A percentile compares a stretch with the other conserved stretches of the same genome.
These are phyloP conservation scores for Suhomyces chickasaworum DNA, from an alignment of 1,139 yeast genomes.

Conservation along the genomic window DNA sequence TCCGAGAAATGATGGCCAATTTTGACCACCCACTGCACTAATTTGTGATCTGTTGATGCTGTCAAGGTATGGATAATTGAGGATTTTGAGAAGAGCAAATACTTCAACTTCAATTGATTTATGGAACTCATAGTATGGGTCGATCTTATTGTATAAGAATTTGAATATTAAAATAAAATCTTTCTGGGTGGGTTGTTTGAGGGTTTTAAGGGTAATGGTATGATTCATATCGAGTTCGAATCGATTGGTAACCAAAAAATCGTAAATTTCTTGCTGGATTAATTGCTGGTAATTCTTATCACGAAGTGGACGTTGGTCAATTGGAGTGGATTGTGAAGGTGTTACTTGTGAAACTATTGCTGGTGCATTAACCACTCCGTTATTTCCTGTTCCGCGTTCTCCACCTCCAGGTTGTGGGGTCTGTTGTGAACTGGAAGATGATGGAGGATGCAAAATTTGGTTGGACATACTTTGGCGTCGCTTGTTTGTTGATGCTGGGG, in stretches of 20 bases:
- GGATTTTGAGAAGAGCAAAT: conserved; percentile 59
- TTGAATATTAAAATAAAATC: conserved; percentile 80
- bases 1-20: conserved; percentile 85
- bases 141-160: conserved; percentile 73
- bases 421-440: conserved; percentile 19
- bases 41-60: conserved; percentile 80
- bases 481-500: conserved; percentile 42
- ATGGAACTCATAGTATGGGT: conserved; percentile 75
- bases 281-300: conserved; percentile 68
- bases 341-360: conserved; percentile 9
- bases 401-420: conserved; percentile 17
- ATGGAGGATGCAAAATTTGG: conserved; percentile 9
- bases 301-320: conserved; percentile 76
- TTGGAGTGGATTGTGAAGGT: conserved; percentile 11
- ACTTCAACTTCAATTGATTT: conserved; percentile 77
- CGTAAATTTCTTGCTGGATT: conserved; percentile 67
- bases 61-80: conserved; percentile 81
- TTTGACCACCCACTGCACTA: conserved; percentile 89
- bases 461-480: conserved; percentile 32
- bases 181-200: conserved; percentile 82
- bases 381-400: conserved; percentile 9
- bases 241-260: conserved; percentile 60
- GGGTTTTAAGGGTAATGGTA: conserved; percentile 63
- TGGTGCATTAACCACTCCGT: conserved; percentile 11
- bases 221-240: conserved; percentile 78